Percentiles rank a stretch among this genome's conserved stretches.
phyloP scores from a whole-genome alignment of 2,329 filamentous ascomycete genomes.

The Domatiomyces globalis region DNA sequence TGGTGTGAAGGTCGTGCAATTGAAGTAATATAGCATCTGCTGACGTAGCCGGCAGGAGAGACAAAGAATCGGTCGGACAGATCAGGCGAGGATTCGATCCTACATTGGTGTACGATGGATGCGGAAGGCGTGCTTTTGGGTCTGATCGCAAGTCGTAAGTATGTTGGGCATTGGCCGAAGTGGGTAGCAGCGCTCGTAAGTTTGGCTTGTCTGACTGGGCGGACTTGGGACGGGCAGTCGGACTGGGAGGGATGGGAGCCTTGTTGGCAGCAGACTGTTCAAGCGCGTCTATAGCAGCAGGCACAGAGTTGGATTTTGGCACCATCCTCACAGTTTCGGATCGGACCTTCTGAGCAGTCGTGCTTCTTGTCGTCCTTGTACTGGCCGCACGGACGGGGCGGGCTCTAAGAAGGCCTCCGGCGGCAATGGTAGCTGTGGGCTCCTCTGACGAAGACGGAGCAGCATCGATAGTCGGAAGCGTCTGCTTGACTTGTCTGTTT shows the following conservation, averaged over 20 bases:
- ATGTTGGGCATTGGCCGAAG: background rate
- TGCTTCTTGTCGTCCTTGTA: conserved; percentile 12
- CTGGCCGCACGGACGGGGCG: conserved; percentile 18
- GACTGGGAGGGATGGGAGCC: background rate
- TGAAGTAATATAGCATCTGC: background rate
- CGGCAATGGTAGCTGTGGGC: background rate
- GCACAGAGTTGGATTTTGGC: conserved; percentile 11
- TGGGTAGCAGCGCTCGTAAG: background rate
- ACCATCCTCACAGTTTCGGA: conserved; percentile 8
- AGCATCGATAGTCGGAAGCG: background rate
- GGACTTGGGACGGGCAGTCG: background rate
- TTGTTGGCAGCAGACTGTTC: background rate
- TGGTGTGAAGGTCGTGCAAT: conserved; percentile 4
- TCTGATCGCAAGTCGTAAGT: background rate
- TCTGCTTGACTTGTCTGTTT: background rate
- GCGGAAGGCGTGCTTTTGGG: background rate
- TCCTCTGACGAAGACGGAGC: background rate
- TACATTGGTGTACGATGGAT: background rate
- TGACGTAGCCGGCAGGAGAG: background rate
- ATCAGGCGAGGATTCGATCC: background rate
- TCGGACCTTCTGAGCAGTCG: conserved; percentile 3
- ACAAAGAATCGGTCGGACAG: background rate
- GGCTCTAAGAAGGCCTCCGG: conserved; percentile 17
- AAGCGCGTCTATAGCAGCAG: conserved; percentile 7
- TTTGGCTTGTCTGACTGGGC: background rate